Base-by-base conservation (phyloP, 352 stramenopile species). In the Globisporangium alternatum region DNA sequence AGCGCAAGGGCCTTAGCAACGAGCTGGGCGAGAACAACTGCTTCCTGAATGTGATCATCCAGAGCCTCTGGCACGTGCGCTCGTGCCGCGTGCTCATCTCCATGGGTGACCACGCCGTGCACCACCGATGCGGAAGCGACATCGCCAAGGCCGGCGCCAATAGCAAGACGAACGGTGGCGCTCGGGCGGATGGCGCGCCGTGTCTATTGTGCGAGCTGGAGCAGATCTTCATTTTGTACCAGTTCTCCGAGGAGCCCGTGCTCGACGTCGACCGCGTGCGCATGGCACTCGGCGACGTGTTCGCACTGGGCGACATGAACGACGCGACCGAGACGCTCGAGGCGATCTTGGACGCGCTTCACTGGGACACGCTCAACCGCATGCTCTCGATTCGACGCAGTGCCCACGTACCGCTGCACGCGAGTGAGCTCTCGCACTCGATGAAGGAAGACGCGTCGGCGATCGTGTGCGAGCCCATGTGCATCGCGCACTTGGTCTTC, bases 11-110 rank as follows among this genome's bases (percentile, higher is more conserved):
- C 0, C 82, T 97, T 54, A 81, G 75, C 57, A 97, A 97, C 77
- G 80, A 93, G 7, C 49, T 83, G 21, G 89, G 89, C 60, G 70
- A 87, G 51, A 97, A 97, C 76, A 96, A 97, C 73, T 97, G 89
- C 76, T 97, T 96, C 71, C 75, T 97, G 4, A 97, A 97, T 70
- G 89, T 97, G 15, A 88, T 97, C 60, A 92, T 97, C 64, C 89
- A 97, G 81, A 92, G 79, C 43, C 70, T 97, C n/a, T 97, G 89
- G 89, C 87, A 96, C 73, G 70, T 97, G 37, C 83, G 89, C 47
- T 90, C 81, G 48, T 97, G 88, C 64, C 84, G 89, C 54, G 77
- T 84, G 66, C 81, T 95, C 56, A 90, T 95, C 55, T 78, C 70
- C 33, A 86, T 81, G 63, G 81, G 81, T 56, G 86, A 95, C 73